Conservation (phyloP, 2,329 filamentous ascomycete genomes). For the Emericellopsis cladophorae region DNA sequence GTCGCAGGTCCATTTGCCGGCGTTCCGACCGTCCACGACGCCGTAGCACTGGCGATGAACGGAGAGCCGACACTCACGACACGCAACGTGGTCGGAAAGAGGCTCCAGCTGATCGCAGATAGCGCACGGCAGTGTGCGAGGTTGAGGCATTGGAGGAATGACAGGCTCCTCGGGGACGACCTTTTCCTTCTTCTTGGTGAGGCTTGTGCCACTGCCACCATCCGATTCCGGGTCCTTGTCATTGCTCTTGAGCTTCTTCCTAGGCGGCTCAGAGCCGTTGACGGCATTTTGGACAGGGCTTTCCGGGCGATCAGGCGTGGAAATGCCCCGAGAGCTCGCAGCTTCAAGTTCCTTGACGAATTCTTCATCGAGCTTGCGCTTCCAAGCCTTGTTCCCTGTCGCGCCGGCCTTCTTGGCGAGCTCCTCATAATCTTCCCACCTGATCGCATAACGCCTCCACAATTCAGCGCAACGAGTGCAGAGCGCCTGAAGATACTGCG, state of each 20-base stretch:
- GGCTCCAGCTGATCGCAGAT: constrained; percentile 69
- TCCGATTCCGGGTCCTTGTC: constrained; percentile 28
- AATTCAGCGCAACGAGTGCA: constrained; percentile 84
- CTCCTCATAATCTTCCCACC: constrained; percentile 91
- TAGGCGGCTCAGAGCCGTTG: constrained; percentile 37
- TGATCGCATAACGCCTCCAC: constrained; percentile 91
- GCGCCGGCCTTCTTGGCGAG: constrained; percentile 76
- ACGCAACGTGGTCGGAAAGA: constrained; percentile 60
- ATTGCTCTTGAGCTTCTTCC: constrained; percentile 50
- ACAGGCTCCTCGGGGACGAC: constrained; percentile 32
- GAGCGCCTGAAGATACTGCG: constrained; percentile 65
- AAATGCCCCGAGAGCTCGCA: constrained; percentile 44
- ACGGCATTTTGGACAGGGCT: constrained; percentile 19
- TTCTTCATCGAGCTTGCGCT: constrained; percentile 85
- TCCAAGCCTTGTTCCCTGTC: constrained; percentile 70
- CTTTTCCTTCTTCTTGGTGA: constrained; percentile 44
- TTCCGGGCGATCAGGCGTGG: constrained; percentile 27
- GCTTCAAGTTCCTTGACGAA: constrained; percentile 60
- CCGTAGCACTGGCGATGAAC: constrained; percentile 92
- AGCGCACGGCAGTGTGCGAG: constrained; percentile 69
- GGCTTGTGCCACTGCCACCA: constrained; percentile 7
- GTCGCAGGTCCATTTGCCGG: constrained; percentile 85
- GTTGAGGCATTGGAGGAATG: constrained; percentile 63
- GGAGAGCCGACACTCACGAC: constrained; percentile 78
- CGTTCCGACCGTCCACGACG: constrained; percentile 55